These are phyloP conservation scores for Lipomyces kockii DNA, from an alignment of 805 yeast genomes.

Conservation along the genomic window DNA sequence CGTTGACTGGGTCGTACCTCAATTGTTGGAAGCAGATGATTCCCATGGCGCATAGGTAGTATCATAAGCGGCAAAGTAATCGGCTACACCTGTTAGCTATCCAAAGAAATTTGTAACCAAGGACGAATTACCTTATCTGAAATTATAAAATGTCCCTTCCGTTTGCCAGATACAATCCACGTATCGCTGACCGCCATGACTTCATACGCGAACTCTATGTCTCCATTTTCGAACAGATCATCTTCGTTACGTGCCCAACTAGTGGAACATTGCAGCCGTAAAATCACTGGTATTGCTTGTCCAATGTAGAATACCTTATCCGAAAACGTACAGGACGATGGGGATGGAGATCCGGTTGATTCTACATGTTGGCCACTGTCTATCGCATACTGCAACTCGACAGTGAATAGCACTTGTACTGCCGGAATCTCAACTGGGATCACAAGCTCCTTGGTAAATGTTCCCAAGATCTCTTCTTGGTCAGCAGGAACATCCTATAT, in stretches of 20 bases:
- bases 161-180: constrained; percentile 82
- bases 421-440: constrained; percentile 68
- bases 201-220: constrained; percentile 52
- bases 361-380: neutral
- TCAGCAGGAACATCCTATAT: constrained; percentile 29
- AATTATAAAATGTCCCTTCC: constrained; percentile 53
- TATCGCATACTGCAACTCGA: constrained; percentile 47
- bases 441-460: constrained; percentile 42
- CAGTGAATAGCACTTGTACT: constrained; percentile 62
- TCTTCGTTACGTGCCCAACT: constrained; percentile 49
- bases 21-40: constrained; percentile 67
- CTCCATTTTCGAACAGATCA: constrained; percentile 7
- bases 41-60: constrained; percentile 79
- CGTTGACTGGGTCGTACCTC: constrained; percentile 49
- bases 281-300: constrained; percentile 56
- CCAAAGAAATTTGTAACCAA: neutral
- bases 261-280: constrained; percentile 53
- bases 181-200: constrained; percentile 61
- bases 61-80: constrained; percentile 52
- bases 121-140: constrained; percentile 5
- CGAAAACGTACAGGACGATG: constrained; percentile 10
- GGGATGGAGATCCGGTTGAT: neutral
- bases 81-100: constrained; percentile 35
- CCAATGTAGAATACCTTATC: constrained; percentile 62
- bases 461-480: constrained; percentile 27